Evolutionary conservation across 371 early-diverging fungal genomes (phyloP).

Genomic region (Gilbertella persicaria): DNA sequence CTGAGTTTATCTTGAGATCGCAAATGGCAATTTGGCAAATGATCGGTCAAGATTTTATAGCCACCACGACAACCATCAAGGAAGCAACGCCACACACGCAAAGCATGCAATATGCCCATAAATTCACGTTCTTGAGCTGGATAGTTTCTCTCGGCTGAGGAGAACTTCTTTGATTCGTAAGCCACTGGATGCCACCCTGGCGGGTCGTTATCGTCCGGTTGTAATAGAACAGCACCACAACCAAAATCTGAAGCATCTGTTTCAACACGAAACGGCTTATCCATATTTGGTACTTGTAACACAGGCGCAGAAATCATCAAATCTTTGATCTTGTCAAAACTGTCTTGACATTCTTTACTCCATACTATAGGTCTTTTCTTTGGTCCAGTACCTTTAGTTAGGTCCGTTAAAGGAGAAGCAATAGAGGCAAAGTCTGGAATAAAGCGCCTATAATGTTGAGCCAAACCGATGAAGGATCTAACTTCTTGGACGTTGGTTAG

Average conservation of each 20-base stretch:
- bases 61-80: conserved; percentile 17
- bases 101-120: conserved; percentile 29
- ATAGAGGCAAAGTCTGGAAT: neutral
- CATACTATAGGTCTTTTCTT: neutral
- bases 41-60: conserved; percentile 28
- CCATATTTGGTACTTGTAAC: conserved; percentile 20
- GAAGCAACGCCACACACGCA: conserved; percentile 33
- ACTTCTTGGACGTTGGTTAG: neutral
- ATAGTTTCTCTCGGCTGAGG: conserved; percentile 28
- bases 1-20: conserved; percentile 26
- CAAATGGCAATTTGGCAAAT: conserved; percentile 28
- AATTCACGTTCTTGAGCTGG: conserved; percentile 40
- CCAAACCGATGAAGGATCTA: neutral
- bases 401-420: neutral
- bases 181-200: conserved; percentile 6
- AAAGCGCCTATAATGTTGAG: neutral
- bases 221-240: conserved; percentile 29
- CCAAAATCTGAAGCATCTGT: conserved; percentile 32
- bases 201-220: conserved; percentile 7
- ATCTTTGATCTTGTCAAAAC: conserved; percentile 7
- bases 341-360: too few relatives aligned
- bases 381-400: conserved; percentile 26
- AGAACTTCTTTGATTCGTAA: conserved; percentile 32
- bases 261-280: conserved; percentile 26
- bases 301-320: conserved; percentile 13